Conservation (phyloP, 306 rosid species). For the Begonia masoniana region DNA sequence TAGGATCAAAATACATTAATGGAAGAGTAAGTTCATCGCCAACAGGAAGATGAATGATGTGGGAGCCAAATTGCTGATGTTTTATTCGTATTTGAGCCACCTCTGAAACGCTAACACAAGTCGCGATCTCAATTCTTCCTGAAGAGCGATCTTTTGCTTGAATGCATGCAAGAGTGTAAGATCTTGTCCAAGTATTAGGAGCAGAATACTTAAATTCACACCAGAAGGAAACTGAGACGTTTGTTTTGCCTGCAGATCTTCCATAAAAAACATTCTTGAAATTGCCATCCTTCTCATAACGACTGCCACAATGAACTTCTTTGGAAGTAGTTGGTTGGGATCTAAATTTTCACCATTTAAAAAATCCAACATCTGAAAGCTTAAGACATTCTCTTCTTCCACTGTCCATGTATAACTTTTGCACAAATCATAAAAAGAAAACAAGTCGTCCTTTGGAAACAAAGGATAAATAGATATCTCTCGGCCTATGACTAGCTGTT, state of each 20-base stretch:
- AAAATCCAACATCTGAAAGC: slow-evolving; percentile 33
- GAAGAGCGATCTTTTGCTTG: slow-evolving; percentile 77
- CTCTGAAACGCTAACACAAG: slow-evolving; percentile 79
- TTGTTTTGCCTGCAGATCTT: slow-evolving; percentile 89
- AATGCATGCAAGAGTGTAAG: slow-evolving; percentile 68
- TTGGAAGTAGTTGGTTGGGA: slow-evolving; percentile 23
- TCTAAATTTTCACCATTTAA: slow-evolving; percentile 20
- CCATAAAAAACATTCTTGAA: slow-evolving; percentile 64
- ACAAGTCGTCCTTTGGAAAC: slow-evolving; percentile 70
- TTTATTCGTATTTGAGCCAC: slow-evolving; percentile 74
- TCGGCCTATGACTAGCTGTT: slow-evolving; percentile 65
- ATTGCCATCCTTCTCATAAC: slow-evolving; percentile 49
- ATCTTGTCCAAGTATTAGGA: slow-evolving; percentile 26
- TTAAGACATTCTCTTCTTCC: slow-evolving; percentile 81
- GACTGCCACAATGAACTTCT: slow-evolving; percentile 29
- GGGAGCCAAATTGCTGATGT: slow-evolving; percentile 39
- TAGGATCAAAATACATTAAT: slow-evolving; percentile 41
- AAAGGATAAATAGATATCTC: slow-evolving; percentile 75
- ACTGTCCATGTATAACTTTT: slow-evolving; percentile 71
- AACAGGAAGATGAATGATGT: slow-evolving; percentile 56
- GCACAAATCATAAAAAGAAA: slow-evolving; percentile 88
- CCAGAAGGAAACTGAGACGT: slow-evolving; percentile 49
- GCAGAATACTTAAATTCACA: slow-evolving; percentile 50
- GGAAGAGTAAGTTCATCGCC: slow-evolving; percentile 67
- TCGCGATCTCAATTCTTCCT: slow-evolving; percentile 74